These are phyloP conservation scores for Carpinus fangiana DNA, from an alignment of 306 rosid genomes.

Conservation along the genomic window DNA sequence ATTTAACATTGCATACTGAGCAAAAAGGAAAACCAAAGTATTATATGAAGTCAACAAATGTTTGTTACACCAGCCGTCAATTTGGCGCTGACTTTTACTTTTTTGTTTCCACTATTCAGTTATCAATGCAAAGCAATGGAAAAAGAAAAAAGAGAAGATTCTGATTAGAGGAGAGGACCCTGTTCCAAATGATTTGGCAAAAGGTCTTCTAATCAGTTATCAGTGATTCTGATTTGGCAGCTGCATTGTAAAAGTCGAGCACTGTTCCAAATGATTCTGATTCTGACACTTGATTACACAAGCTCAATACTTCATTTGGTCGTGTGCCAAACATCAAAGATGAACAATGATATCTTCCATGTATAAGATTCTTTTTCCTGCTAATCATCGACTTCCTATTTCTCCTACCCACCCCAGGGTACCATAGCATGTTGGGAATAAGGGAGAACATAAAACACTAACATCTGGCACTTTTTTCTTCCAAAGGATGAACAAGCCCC, in stretches of 20 bases:
- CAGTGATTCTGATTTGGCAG: background rate
- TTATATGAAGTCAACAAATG: background rate
- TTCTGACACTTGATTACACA: background rate
- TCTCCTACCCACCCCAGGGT: background rate
- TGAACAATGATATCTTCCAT: background rate
- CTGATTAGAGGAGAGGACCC: too few relatives aligned
- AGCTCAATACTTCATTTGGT: background rate
- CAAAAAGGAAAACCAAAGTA: constrained; percentile 5
- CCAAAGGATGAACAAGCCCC: background rate
- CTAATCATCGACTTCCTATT: background rate
- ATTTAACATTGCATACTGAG: background rate
- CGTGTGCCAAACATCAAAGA: background rate
- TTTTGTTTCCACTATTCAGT: background rate
- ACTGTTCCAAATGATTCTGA: background rate
- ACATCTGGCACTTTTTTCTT: background rate
- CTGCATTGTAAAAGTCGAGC: background rate
- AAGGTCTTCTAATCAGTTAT: too few relatives aligned
- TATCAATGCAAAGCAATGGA: background rate
- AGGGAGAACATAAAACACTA: background rate
- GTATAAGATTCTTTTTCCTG: background rate
- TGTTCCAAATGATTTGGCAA: too few relatives aligned
- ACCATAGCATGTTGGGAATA: background rate
- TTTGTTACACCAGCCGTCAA: background rate
- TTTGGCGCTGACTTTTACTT: background rate
- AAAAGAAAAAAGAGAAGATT: background rate